These are phyloP conservation scores for Taxillus chinensis DNA, from an alignment of 164 flowering plant species.

Conservation along the genomic window DNA sequence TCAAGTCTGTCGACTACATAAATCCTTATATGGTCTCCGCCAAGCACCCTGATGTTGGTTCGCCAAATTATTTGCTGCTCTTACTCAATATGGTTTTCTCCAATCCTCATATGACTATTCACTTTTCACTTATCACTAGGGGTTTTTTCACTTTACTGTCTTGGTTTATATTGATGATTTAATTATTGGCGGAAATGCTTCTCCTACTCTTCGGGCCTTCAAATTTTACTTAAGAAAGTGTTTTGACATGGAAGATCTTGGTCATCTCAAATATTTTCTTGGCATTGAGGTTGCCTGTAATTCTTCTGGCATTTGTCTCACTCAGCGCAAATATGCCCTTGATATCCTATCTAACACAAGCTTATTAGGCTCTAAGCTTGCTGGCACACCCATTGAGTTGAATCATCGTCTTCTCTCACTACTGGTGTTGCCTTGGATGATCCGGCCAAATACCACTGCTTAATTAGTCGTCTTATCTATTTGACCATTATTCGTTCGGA, in stretches of 20 bases:
- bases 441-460: neutral
- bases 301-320: neutral
- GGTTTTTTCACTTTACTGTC: neutral
- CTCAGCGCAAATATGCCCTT: neutral
- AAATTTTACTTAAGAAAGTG: neutral
- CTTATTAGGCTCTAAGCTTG: neutral
- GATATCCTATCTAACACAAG: neutral
- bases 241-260: neutral
- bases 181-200: neutral
- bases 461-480: neutral
- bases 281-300: neutral
- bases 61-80: neutral
- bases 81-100: neutral
- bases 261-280: neutral
- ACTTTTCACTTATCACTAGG: neutral
- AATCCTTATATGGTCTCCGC: neutral
- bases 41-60: slow-evolving; percentile 3
- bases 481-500: neutral
- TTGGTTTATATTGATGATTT: slow-evolving; percentile 1
- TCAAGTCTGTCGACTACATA: neutral
- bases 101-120: neutral
- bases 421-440: neutral
- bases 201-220: neutral
- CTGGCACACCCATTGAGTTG: neutral
- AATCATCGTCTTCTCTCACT: neutral